Conservation (phyloP, 768 basidiomycete species). For the Serendipita indica region DNA sequence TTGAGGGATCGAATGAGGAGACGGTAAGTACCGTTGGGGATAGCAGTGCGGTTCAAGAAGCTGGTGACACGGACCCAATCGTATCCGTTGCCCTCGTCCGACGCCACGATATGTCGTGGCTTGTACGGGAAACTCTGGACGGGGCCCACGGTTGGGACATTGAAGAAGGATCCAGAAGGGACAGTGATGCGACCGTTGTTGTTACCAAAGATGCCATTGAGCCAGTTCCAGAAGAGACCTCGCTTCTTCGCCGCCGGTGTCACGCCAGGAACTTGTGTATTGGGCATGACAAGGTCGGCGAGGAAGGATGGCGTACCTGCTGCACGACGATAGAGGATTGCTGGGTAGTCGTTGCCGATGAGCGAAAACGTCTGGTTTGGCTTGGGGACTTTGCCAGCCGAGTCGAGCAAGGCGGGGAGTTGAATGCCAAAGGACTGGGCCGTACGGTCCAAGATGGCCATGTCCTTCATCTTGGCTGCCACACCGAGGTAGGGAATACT, state of each 20-base stretch:
- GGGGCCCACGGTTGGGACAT: conserved; percentile 9
- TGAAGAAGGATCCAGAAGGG: background rate
- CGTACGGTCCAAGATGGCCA: background rate
- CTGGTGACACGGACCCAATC: conserved; percentile 1
- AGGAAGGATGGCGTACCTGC: conserved; percentile 3
- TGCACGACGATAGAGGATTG: background rate
- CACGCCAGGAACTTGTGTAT: background rate
- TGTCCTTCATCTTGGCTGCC: background rate
- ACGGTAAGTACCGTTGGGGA: conserved; percentile 8
- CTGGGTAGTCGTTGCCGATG: conserved; percentile 9
- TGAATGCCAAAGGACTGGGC: background rate
- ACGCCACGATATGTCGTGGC: background rate
- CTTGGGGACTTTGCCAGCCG: background rate
- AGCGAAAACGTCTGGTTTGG: background rate
- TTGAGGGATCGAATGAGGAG: conserved; percentile 10
- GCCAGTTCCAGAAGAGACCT: background rate
- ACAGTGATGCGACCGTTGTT: background rate
- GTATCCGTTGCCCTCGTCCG: background rate
- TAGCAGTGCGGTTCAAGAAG: conserved; percentile 2
- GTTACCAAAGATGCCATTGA: background rate
- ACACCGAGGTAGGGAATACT: conserved; percentile 8
- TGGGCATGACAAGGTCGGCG: conserved; percentile 10
- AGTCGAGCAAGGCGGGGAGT: background rate
- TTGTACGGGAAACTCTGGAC: background rate
- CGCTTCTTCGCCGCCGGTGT: background rate